These are phyloP conservation scores for Diospyros kaki DNA, from an alignment of 148 eudicot species.

Conservation along the genomic window DNA sequence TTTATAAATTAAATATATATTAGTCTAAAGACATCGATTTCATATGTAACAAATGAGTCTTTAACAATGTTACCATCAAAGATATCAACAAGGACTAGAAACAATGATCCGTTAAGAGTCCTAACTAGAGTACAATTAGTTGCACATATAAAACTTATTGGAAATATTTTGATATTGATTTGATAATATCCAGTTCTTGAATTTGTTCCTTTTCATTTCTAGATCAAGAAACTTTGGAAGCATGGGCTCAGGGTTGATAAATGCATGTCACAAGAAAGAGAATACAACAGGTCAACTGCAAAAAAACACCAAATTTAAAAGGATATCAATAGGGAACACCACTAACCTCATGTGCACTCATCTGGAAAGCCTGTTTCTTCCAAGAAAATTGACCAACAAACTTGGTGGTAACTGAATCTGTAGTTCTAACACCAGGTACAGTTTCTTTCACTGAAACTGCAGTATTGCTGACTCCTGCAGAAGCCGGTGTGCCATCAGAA, in stretches of 20 bases:
- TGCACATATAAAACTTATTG: no score
- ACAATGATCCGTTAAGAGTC: no score
- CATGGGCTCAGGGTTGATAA: neutral
- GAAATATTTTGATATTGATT: no score
- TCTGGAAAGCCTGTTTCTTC: slow-evolving; percentile 63
- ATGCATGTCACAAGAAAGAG: neutral
- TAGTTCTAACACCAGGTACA: slow-evolving; percentile 15
- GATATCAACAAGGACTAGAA: neutral
- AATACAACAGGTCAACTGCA: neutral
- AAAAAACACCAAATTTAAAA: neutral
- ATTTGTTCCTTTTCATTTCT: no score
- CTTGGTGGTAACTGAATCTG: slow-evolving; percentile 20
- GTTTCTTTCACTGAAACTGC: slow-evolving; percentile 19
- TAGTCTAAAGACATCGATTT: neutral
- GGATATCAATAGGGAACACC: neutral
- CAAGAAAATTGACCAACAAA: slow-evolving; percentile 31
- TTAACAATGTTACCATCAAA: neutral
- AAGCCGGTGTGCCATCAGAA: slow-evolving; percentile 16
- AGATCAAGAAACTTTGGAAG: neutral
- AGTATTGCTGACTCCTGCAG: slow-evolving; percentile 23
- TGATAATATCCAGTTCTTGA: no score
- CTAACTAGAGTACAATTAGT: no score
- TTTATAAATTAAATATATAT: no score
- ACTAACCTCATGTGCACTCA: slow-evolving; percentile 84
- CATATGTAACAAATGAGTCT: neutral